Evolutionary conservation across 2,329 filamentous ascomycete species (phyloP), one percentile per base, ranked within the genome.

Genomic region (Kalmusia sp.): DNA sequence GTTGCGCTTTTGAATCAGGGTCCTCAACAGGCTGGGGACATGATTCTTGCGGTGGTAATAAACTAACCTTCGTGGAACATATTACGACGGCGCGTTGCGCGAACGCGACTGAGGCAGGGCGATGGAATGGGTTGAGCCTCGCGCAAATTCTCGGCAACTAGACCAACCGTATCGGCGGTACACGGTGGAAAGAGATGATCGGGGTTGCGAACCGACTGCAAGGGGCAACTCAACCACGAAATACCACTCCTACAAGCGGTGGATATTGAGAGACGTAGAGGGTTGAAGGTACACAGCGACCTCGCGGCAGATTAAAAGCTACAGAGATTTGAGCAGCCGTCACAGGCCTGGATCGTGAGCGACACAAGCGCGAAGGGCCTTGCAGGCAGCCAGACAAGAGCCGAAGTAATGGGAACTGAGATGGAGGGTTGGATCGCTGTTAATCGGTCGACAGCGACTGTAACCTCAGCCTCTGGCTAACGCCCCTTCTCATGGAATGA

Each of bases 91-190:
- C 65, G 68, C 67, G 63, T 59, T 66, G n/a, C 65, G 63, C 64
- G 68, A 64, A 64, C 67, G 68, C 64, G 63, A 67, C 52, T 61
- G 60, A 64, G 62, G 64, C 63, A 71, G 66, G 68, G 68, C 62
- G 60, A 55, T 62, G 67, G 70, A 73, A 73, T 73, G 70, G 60
- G 59, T 62, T 62, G 57, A 46, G 49, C 37, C 25, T 57, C 49
- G 57, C 49, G 57, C 51, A 17, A 35, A 45, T 53, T 37, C 41
- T 58, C 56, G 54, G 45, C 31, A 49, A 54, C n/a, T 51, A 49
- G 53, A 53, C 51, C 44, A 49, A 61, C 66, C 63, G 63, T 61
- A 56, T 44, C 53, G 44, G 51, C 59, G 69, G 67, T 55, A 58
- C 54, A 58, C 38, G 56, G 55, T 50, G 41, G 38, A 41, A 52